phyloP scores from a whole-genome alignment of 1,139 yeast species.

The Candida dubliniensis region DNA sequence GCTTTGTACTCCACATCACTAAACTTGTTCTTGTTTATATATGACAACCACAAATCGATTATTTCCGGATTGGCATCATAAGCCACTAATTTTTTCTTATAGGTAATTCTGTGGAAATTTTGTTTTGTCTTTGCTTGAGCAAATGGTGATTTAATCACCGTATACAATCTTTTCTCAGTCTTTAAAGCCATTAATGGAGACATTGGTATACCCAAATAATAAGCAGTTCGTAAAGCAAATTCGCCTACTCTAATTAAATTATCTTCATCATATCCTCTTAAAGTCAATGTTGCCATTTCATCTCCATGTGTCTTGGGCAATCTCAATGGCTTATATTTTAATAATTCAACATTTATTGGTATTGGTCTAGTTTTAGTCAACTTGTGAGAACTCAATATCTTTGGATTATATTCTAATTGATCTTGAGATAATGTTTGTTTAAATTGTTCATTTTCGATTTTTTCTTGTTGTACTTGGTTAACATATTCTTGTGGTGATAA shows the following conservation, averaged over 20 bases:
- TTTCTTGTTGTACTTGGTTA: conserved; percentile 26
- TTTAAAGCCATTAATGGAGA: conserved; percentile 54
- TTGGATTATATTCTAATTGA: conserved; percentile 42
- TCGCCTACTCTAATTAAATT: conserved; percentile 77
- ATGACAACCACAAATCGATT: conserved; percentile 79
- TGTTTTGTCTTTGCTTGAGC: conserved; percentile 94
- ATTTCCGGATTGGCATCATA: conserved; percentile 88
- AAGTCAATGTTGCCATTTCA: conserved; percentile 65
- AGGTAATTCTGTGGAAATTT: conserved; percentile 88
- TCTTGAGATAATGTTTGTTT: conserved; percentile 17
- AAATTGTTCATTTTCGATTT: conserved; percentile 32
- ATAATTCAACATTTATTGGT: conserved; percentile 81
- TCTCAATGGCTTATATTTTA: conserved; percentile 78
- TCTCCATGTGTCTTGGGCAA: conserved; percentile 70
- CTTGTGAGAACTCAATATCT: conserved; percentile 35
- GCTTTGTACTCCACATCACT: conserved; percentile 86
- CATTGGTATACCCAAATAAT: conserved; percentile 84
- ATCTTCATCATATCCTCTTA: conserved; percentile 71
- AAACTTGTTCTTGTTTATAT: conserved; percentile 72
- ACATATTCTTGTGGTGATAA: conserved; percentile 33
- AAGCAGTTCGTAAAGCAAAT: conserved; percentile 88
- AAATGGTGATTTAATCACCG: conserved; percentile 90
- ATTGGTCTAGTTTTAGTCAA: conserved; percentile 51
- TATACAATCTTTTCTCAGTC: conserved; percentile 77
- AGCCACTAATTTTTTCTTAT: conserved; percentile 67